phyloP scores from a whole-genome alignment of 2,329 filamentous ascomycete genomes.

The Emericellopsis atlantica region DNA sequence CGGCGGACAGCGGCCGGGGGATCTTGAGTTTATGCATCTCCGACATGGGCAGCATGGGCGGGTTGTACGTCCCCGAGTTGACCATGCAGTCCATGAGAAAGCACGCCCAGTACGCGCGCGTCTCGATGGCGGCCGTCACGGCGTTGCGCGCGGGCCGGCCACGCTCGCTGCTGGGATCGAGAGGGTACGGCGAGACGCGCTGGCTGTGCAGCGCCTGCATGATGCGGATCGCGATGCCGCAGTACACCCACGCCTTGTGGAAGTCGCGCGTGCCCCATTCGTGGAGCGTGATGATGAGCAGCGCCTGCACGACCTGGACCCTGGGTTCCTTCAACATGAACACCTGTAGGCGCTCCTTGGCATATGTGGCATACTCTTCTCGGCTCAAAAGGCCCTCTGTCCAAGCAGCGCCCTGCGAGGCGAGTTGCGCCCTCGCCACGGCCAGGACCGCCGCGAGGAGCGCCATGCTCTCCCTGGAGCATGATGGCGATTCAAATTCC shows the following conservation, averaged over 20 bases:
- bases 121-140: conserved; percentile 17
- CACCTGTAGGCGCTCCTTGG: conserved; percentile 11
- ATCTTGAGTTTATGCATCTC: conserved; percentile 21
- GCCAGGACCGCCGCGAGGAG: conserved; percentile 15
- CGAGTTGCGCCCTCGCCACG: conserved; percentile 17
- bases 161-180: conserved; percentile 9
- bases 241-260: conserved; percentile 29
- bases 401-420: conserved; percentile 14
- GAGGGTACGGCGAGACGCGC: conserved; percentile 12
- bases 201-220: conserved; percentile 21
- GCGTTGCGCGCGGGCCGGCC: conserved; percentile 7
- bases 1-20: conserved; percentile 14
- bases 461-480: conserved; percentile 12
- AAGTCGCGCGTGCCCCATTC: conserved; percentile 29
- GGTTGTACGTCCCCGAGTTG: conserved; percentile 25
- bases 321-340: conserved; percentile 15
- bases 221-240: conserved; percentile 23
- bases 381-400: conserved; percentile 14
- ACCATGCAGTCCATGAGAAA: conserved; percentile 31
- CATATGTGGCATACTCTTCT: conserved; percentile 18
- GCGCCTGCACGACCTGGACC: conserved; percentile 21
- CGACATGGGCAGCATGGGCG: conserved; percentile 19
- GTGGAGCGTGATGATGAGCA: conserved; percentile 24
- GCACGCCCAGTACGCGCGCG: conserved; percentile 29
- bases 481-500: conserved; percentile 7